Conservation (phyloP, 345 rosid genomes). For the Populus euphratica region DNA sequence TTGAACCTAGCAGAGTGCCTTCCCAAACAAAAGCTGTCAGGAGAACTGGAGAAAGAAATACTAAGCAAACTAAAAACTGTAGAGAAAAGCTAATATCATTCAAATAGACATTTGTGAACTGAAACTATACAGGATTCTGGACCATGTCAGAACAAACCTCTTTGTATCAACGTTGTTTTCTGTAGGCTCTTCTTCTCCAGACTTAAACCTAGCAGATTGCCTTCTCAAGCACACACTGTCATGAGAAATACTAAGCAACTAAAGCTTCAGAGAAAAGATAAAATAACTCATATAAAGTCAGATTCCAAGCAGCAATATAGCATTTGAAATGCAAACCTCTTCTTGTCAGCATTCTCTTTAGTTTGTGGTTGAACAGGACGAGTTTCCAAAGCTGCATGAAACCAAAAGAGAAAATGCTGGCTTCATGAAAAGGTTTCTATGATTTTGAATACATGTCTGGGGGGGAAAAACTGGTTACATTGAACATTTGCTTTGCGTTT, state of each 20-base stretch:
- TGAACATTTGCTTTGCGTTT: slow-evolving; percentile 32
- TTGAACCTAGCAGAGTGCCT: slow-evolving; percentile 30
- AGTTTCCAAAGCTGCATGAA: slow-evolving; percentile 32
- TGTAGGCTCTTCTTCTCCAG: slow-evolving; percentile 17
- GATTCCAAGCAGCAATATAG: background rate
- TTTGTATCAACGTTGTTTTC: slow-evolving; percentile 7
- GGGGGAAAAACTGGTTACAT: slow-evolving; percentile 20
- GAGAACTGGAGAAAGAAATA: background rate
- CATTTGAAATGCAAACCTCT: slow-evolving; percentile 33
- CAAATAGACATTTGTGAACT: background rate
- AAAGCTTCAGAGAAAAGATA: background rate
- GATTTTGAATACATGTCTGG: background rate
- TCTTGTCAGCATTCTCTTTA: slow-evolving; percentile 26
- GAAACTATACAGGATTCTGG: background rate
- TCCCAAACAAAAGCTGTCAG: slow-evolving; percentile 21
- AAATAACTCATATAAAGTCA: slow-evolving; percentile 4
- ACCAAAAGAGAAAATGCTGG: slow-evolving; percentile 1
- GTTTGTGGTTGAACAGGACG: slow-evolving; percentile 23
- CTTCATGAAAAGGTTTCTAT: background rate
- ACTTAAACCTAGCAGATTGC: slow-evolving; percentile 15
- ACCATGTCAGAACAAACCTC: slow-evolving; percentile 12
- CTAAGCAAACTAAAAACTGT: background rate
- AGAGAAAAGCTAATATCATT: background rate
- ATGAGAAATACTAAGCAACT: background rate
- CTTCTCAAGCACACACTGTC: slow-evolving; percentile 9